Percentiles rank a stretch among this genome's conserved stretches.
Evolutionary conservation across 2,329 filamentous ascomycete species (phyloP).

Genomic region (Aureobasidium leucospermi): DNA sequence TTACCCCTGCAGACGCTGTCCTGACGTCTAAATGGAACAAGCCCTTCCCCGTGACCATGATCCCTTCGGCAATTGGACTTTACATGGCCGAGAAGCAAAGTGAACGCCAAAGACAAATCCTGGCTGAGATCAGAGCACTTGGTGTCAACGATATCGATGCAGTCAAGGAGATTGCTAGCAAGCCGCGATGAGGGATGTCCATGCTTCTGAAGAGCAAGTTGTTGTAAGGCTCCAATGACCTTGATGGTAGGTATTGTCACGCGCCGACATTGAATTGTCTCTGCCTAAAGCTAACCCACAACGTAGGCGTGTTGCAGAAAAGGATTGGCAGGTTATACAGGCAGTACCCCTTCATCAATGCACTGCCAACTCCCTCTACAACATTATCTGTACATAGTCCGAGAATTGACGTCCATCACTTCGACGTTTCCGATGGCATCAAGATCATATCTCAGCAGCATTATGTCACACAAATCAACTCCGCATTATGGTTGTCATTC

Average conservation of each 20-base stretch:
- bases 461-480: too few species aligned
- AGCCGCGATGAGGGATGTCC: conserved; percentile 2
- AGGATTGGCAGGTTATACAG: too few species aligned
- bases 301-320: background rate
- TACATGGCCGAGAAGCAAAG: conserved; percentile 26
- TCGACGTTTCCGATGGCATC: too few species aligned
- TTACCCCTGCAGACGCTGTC: conserved; percentile 18
- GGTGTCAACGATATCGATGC: conserved; percentile 17
- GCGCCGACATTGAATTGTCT: background rate
- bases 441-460: too few species aligned
- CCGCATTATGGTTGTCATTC: background rate
- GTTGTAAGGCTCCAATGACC: background rate
- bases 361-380: too few species aligned
- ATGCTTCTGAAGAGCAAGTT: background rate
- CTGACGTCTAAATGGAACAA: conserved; percentile 28
- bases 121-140: conserved; percentile 23
- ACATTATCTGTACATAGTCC: background rate
- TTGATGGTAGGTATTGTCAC: background rate
- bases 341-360: too few species aligned
- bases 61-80: conserved; percentile 26
- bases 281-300: background rate
- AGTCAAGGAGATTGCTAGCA: conserved; percentile 10
- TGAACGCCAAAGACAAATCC: conserved; percentile 23
- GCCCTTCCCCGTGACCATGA: conserved; percentile 25
- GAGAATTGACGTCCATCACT: too few species aligned